Base-by-base conservation (phyloP, 2,329 filamentous ascomycete species). In the Apiospora marii region DNA sequence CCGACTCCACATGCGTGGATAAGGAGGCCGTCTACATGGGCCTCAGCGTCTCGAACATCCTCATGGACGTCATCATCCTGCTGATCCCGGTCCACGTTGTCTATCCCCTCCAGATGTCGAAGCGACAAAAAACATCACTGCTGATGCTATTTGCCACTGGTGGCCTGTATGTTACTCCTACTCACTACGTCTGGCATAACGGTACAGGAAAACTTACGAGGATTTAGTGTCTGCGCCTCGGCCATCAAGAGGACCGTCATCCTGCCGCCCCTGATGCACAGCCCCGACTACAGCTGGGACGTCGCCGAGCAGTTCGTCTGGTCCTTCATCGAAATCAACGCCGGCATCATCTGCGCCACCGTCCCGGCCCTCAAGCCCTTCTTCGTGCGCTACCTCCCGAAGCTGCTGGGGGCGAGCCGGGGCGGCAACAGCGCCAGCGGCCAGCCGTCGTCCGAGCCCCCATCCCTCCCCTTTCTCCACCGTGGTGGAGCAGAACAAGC, bases 401-500 rank as follows among this genome's bases (percentile, higher is more conserved):
- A 48, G 49, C n/a, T 24, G 37, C 37, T 72, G 19, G 64, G 34
- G 10, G 44, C 27, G 14, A 53, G 22, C 69, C 6, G n/a, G 10
- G 41, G 61, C 19, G 14, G 6, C 22, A 30, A 27, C 53, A 67
- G 61, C 19, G 14, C 4, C 22, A 30, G 61, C 53, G 30, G 30
- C n/a, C 1, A 22, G 19, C 46, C n/a, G 44, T 37, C 34, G 19
- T 43, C 61, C 13, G 24, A 27, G 43, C 69, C 30, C 67, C 68
- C 46, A 4, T 69, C 41, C 13, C 67, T n/a, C n/a, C 70, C 51
- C 6, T 68, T 68, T 69, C 19, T 71, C 41, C 71, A 71, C 7
- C n/a, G 27, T 24, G 49, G 64, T 72, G 10, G 72, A 74, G 14
- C 69, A 71, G 41, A 74, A 74, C 67, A 71, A 70, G 43, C 67